Base-by-base conservation (phyloP, 306 rosid genomes). In the Astragalus membranaceus region DNA sequence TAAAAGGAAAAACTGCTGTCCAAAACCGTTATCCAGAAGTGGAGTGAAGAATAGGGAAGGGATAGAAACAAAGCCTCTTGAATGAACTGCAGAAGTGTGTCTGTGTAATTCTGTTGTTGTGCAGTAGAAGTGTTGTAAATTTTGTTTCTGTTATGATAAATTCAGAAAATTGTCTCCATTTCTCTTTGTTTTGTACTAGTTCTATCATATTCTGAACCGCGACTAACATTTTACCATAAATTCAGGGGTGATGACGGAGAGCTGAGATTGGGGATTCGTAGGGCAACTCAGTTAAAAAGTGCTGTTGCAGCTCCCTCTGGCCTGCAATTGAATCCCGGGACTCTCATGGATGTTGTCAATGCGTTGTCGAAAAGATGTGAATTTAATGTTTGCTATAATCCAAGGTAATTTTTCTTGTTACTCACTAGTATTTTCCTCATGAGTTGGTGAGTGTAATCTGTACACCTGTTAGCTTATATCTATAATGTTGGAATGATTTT, bases 181-280 rank as follows among this genome's bases (percentile, higher is more conserved):
- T 20, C 2, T 20, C 23, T 20, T 20, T 20, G 23, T 20, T 20
- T 20, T 20, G 23, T 20, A 20, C 23, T 20, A 20, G 23, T 20
- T 20, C 23, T 20, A 20, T 20, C 23, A 26, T 69, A 35, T 15
- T 68, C 14, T 6, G 2, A 59, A 20, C 29, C 4, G 37, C 2
- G 0, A 9, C 15, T 66, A 30, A 72, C 66, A 8, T 11, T 66
- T 30, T 52, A 36, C 73, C 5, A 37, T 51, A 30, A n/a, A 70
- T 29, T 15, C 56, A 94, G 99, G 87, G 99, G 91, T 29, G 89
- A 89, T 4, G 96, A 95, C 74, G 99, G 99, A 54, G 97, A 82
- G 26, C 68, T 95, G 80, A 85, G 99, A 65, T 76, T 95, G 26
- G 99, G 99, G 50, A 88, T 95, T 67, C 87, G 99, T 13, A 83